Evolutionary conservation across 805 yeast genomes (phyloP).

Genomic region (Ogataea trehalophila): DNA sequence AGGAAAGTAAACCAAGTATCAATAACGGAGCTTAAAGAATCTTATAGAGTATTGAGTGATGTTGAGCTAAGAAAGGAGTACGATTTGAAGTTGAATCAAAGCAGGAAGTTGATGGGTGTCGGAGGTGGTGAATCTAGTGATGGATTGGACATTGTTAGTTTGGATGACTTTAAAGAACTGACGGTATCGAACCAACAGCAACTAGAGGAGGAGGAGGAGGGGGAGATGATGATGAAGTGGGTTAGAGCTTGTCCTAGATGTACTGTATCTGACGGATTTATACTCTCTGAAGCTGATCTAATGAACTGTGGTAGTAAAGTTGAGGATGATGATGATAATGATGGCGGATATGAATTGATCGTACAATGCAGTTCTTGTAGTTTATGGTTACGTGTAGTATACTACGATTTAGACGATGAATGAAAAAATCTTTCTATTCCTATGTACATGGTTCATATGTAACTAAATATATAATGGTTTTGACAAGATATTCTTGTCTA

Average conservation of each 20-base stretch:
- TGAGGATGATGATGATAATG: conserved; percentile 37
- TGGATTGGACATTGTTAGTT: conserved; percentile 62
- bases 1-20: neutral
- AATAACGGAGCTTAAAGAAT: conserved; percentile 43
- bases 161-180: conserved; percentile 48
- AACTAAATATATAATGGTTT: neutral
- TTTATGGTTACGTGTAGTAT: conserved; percentile 75
- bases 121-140: conserved; percentile 43
- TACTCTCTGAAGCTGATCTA: conserved; percentile 56
- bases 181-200: conserved; percentile 23
- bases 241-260: conserved; percentile 66
- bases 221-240: conserved; percentile 33
- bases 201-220: conserved; percentile 30
- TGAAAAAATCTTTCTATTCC: neutral
- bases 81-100: conserved; percentile 40
- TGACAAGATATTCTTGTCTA: too few species aligned
- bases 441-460: neutral
- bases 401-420: conserved; percentile 41
- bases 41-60: conserved; percentile 55
- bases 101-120: conserved; percentile 33
- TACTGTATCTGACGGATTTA: conserved; percentile 45
- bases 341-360: conserved; percentile 48
- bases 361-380: conserved; percentile 84
- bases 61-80: conserved; percentile 40
- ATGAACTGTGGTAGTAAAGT: conserved; percentile 41